Evolutionary conservation across 179 eudicot genomes (phyloP), one percentile per base, ranked within the genome.

Genomic region (Nepenthes alata): DNA sequence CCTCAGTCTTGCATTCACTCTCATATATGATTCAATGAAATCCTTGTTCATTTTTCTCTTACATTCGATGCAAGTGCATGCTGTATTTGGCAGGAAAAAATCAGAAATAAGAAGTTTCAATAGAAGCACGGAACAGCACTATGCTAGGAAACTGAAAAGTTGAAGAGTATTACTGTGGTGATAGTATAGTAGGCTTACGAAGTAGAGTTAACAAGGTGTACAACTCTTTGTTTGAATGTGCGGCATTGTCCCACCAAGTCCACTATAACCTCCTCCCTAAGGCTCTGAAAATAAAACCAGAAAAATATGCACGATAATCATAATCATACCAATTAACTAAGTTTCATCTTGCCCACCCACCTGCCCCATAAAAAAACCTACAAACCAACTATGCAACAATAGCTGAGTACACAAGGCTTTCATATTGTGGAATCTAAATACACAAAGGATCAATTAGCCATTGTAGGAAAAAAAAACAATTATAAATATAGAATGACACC

Each of bases 191-290:
- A 62, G 77, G 56, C 96, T 82, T 86, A 89, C 97, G 87, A 71
- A 70, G 97, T 89, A 59, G 97, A 86, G 77, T 89, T 86, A 39
- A 83, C 97, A 65, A 89, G 89, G 81, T 86, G 95, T 52, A 89
- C 91, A 68, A 84, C 91, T 75, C 95, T 78, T 68, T 73, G 86
- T 75, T 89, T 89, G 80, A 76, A 84, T 0, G 87, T 77, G n/a
- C 91, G 87, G 70, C 97, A 89, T 65, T 89, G 97, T 61, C 71
- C 85, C 53, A 89, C 91, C 76, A 89, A 76, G 78, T 89, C 97
- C 70, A 84, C 80, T 57, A 89, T 80, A 67, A 85, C 95, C 72
- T 89, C 97, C 78, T 89, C 91, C 78, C 77, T 82, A 37, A 86
- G 73, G 52, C 84, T 95, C 97, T 89, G 83, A 47, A 63, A 58